Percentiles rank a stretch among this genome's conserved stretches.
Evolutionary conservation across 2,329 filamentous ascomycete genomes (phyloP).

Genomic region (Aspergillus arachidicola): DNA sequence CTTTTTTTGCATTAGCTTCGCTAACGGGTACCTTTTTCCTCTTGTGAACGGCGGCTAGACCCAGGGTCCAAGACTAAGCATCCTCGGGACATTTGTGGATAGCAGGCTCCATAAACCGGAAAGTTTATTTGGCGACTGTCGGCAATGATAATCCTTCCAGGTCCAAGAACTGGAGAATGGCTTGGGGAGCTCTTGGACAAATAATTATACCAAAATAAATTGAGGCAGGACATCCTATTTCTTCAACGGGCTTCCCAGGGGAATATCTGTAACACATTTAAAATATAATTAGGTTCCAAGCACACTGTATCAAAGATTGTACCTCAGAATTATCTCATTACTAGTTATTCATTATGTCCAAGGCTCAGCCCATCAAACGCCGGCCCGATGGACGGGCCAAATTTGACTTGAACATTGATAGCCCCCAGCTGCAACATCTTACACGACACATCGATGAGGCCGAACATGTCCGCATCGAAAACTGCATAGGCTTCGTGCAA

Average conservation of each 20-base stretch:
- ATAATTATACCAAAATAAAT: not conserved
- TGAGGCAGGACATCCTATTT: not conserved
- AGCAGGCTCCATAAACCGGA: not conserved
- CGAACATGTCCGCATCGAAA: conserved; percentile 6
- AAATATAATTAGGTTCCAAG: not conserved
- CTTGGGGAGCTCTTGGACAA: not conserved
- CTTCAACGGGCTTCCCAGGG: not conserved
- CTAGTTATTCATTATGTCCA: not conserved
- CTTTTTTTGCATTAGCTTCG: not conserved
- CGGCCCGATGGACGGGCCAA: not conserved
- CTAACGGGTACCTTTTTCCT: not conserved
- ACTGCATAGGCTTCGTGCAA: conserved; percentile 12
- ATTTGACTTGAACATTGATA: not conserved
- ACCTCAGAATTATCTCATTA: not conserved
- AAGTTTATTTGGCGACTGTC: not conserved
- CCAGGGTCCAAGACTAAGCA: not conserved
- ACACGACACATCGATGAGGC: conserved; percentile 4
- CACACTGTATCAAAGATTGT: not conserved
- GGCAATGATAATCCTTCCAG: not conserved
- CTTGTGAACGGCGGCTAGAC: not conserved
- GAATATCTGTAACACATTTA: not conserved
- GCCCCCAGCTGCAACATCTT: conserved; percentile 3
- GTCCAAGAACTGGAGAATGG: not conserved
- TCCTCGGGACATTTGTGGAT: not conserved
- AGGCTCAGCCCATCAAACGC: not conserved